Evolutionary conservation across 371 early-diverging fungal genomes (phyloP).

Genomic region (Lichtheimia ramosa): DNA sequence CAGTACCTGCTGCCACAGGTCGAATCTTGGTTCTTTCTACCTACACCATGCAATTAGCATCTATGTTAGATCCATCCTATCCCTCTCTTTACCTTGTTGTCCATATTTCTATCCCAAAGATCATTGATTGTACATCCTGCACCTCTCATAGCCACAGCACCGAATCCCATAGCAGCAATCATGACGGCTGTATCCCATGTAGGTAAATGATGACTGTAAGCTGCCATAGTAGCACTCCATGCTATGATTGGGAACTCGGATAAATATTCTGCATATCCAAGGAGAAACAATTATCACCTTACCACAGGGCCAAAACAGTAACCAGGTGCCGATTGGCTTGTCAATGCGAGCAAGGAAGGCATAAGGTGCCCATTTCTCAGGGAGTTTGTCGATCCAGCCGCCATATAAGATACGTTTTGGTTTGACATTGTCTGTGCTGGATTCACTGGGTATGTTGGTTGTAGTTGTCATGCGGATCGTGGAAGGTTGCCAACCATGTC

Average conservation of each 20-base stretch:
- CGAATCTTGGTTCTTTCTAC: constrained; percentile 85
- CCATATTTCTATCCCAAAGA: constrained; percentile 91
- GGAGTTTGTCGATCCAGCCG: constrained; percentile 45
- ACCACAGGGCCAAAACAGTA: constrained; percentile 90
- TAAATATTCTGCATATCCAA: not conserved
- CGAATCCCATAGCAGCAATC: constrained; percentile 84
- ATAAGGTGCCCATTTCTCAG: constrained; percentile 64
- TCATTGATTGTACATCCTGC: constrained; percentile 98
- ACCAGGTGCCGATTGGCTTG: constrained; percentile 91
- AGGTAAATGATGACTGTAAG: constrained; percentile 58
- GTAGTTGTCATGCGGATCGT: not conserved
- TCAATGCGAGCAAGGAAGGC: constrained; percentile 80
- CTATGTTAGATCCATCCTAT: not conserved
- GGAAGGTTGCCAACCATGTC: not conserved
- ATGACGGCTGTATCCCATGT: constrained; percentile 55
- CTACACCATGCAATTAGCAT: too few relatives aligned
- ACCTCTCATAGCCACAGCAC: constrained; percentile 93
- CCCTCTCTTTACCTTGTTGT: constrained; percentile 58
- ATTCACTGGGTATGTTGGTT: not conserved
- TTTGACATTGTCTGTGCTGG: not conserved
- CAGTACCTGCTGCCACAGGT: constrained; percentile 83
- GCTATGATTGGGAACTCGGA: constrained; percentile 35
- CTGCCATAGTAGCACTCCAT: constrained; percentile 84
- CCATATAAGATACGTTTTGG: constrained; percentile 20
- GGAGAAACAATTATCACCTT: constrained; percentile 14